Evolutionary conservation across 2,329 filamentous ascomycete species (phyloP), one percentile per base, ranked within the genome.

Genomic region (Epichloe sp.): DNA sequence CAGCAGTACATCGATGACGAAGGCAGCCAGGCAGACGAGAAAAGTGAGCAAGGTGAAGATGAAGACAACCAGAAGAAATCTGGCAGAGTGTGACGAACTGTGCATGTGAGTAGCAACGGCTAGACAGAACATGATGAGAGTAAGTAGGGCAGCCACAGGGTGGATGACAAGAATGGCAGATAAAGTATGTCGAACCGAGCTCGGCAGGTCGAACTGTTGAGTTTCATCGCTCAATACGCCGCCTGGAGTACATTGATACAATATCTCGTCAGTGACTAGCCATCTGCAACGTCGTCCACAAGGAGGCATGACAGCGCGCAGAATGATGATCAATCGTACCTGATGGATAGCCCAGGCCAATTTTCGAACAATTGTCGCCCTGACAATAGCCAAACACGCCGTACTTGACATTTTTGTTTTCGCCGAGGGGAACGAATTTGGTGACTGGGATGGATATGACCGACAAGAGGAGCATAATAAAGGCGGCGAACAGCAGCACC

Each of bases 301-400:
- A 34, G 12, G 26, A 31, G 26, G 7, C 7, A 45, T 44, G 38
- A 38, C 31, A 19, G 23, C 41, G 35, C 17, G 21, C 10, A 40
- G 21, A n/a, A 31, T n/a, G 21, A 21, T 41, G 17, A n/a, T 47
- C n/a, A 41, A 76, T 4, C 83, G 60, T 73, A 95, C 89, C 78
- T 49, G 44, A 41, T 17, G 52, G 49, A 23, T 54, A 98, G 64
- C 91, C 93, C 60, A 98, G 79, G 63, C 84, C 79, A 57, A 91
- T 80, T 41, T 74, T 72, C 61, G 79, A 86, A 68, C 93, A 97
- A 53, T 68, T 62, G 54, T 72, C 66, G 40, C 70, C 72, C 57
- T 80, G 75, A 68, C 93, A 98, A 62, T 81, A 95, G 26, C 93
- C 93, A 71, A 97, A 91, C 47, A 97, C 90, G 47, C 93, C 93